These are phyloP conservation scores for Cryptococcus hybrid DNA, from an alignment of 1,284 basidiomycete species.

Conservation along the genomic window DNA sequence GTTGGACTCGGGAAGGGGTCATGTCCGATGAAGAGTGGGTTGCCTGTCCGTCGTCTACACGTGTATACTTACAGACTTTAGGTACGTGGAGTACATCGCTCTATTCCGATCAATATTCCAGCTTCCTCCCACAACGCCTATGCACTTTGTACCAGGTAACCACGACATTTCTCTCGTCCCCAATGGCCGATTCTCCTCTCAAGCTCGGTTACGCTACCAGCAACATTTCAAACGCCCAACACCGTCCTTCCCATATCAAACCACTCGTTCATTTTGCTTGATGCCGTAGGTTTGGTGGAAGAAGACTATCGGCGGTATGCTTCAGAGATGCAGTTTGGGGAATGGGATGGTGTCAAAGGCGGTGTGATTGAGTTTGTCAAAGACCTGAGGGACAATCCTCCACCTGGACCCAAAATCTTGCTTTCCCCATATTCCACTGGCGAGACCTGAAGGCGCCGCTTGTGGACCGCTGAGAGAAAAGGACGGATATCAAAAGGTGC, in stretches of 20 bases:
- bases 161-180: slow-evolving; percentile 74
- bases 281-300: slow-evolving; percentile 70
- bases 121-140: slow-evolving; percentile 48
- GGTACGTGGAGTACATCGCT: slow-evolving; percentile 59
- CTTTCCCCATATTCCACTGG: slow-evolving; percentile 80
- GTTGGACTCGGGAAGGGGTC: slow-evolving; percentile 65
- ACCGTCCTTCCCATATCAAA: slow-evolving; percentile 56
- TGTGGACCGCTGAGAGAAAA: slow-evolving; percentile 74
- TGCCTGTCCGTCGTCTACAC: slow-evolving; percentile 3
- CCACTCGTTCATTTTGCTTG: slow-evolving; percentile 69
- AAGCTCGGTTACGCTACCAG: slow-evolving; percentile 63
- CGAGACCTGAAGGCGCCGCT: slow-evolving; percentile 63
- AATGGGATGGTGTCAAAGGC: slow-evolving; percentile 59
- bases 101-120: slow-evolving; percentile 66
- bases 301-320: slow-evolving; percentile 70
- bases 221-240: slow-evolving; percentile 52
- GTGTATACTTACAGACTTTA: slow-evolving; percentile 45
- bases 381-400: slow-evolving; percentile 52
- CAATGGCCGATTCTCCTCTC: slow-evolving; percentile 57
- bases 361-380: slow-evolving; percentile 73
- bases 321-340: slow-evolving; percentile 53
- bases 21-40: slow-evolving; percentile 49
- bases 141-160: slow-evolving; percentile 77
- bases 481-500: slow-evolving; percentile 69
- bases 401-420: slow-evolving; percentile 60